Evolutionary conservation across 345 rosid species (phyloP).

Genomic region (Hibiscus syriacus): DNA sequence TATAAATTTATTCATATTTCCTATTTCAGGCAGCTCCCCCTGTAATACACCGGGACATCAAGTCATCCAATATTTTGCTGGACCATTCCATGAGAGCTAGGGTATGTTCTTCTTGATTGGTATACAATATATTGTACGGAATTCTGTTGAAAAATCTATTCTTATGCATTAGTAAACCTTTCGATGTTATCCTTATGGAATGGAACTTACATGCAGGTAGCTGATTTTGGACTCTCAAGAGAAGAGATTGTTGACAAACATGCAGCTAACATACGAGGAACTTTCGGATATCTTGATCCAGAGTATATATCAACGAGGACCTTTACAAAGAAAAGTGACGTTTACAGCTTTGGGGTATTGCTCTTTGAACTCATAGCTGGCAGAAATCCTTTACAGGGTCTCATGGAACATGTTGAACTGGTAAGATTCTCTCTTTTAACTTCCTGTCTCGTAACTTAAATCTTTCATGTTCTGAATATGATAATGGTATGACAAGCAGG

Average conservation of each 20-base stretch:
- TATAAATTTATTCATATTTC: background rate
- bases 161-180: background rate
- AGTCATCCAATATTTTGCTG: slow-evolving; percentile 89
- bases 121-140: background rate
- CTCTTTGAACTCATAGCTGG: slow-evolving; percentile 93
- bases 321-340: slow-evolving; percentile 93
- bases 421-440: slow-evolving; percentile 36
- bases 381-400: slow-evolving; percentile 94
- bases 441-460: background rate
- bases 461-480: background rate
- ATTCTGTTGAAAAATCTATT: background rate
- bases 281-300: slow-evolving; percentile 97
- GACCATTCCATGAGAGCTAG: slow-evolving; percentile 94
- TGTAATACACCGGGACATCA: slow-evolving; percentile 88
- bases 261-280: slow-evolving; percentile 77
- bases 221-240: slow-evolving; percentile 98
- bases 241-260: slow-evolving; percentile 83
- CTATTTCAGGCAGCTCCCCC: slow-evolving; percentile 88
- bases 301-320: slow-evolving; percentile 78
- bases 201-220: slow-evolving; percentile 44
- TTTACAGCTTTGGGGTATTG: slow-evolving; percentile 90
- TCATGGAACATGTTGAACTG: too few relatives aligned
- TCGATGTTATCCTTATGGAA: too few relatives aligned
- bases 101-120: slow-evolving; percentile 36
- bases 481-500: slow-evolving; percentile 54